These are phyloP conservation scores for Suhomyces guaymorum DNA, from an alignment of 1,139 yeast species.

Conservation along the genomic window DNA sequence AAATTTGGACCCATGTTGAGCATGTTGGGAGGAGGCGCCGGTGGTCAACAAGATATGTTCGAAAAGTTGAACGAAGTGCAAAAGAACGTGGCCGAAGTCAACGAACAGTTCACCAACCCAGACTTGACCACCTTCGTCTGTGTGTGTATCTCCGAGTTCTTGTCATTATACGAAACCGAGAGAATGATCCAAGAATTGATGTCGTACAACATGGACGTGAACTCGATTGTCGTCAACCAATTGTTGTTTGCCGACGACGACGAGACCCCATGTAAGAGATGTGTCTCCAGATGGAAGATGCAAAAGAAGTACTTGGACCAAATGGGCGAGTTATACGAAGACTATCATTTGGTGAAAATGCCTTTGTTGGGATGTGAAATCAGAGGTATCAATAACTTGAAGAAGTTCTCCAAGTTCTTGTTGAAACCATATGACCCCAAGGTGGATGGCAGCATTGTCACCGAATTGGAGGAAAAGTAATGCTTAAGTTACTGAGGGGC, in stretches of 20 bases:
- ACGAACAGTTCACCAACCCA: constrained; percentile 92
- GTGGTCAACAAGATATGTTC: constrained; percentile 75
- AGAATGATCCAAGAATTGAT: constrained; percentile 95
- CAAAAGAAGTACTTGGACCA: constrained; percentile 93
- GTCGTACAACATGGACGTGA: constrained; percentile 93
- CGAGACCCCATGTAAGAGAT: constrained; percentile 74
- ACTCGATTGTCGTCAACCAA: constrained; percentile 93
- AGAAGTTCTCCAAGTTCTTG: constrained; percentile 70
- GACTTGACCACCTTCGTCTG: constrained; percentile 95
- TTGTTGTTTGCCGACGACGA: constrained; percentile 80
- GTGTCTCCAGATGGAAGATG: constrained; percentile 93
- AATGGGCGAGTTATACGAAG: constrained; percentile 91
- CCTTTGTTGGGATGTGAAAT: constrained; percentile 93
- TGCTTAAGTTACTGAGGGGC: too few relatives aligned
- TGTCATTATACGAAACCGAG: constrained; percentile 94
- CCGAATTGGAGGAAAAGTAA: constrained; percentile 61
- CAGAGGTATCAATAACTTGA: constrained; percentile 83
- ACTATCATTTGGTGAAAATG: constrained; percentile 92
- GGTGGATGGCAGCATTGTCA: constrained; percentile 57
- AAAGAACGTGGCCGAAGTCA: constrained; percentile 80
- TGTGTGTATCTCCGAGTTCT: constrained; percentile 94
- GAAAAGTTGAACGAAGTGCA: constrained; percentile 82
- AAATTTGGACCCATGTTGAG: constrained; percentile 89
- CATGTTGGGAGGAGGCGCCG: constrained; percentile 65
- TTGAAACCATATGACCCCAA: constrained; percentile 71